These are phyloP conservation scores for Fraxinus ornus DNA, from an alignment of 305 asterid species.

Conservation along the genomic window DNA sequence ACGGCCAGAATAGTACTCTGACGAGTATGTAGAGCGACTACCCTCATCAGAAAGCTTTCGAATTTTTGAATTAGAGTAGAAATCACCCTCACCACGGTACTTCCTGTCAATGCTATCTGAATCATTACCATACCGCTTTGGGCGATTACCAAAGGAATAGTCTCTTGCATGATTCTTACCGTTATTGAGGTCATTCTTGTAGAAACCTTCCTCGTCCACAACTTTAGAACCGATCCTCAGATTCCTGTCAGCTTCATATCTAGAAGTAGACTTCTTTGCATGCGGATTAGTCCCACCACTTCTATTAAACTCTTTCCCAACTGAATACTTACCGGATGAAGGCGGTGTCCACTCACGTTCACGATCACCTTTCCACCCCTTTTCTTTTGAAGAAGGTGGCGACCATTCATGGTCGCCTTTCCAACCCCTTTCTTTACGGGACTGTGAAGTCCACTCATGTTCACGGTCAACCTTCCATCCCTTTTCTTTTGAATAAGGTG, in stretches of 20 bases:
- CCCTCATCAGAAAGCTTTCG: conserved; percentile 80
- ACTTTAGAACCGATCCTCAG: conserved; percentile 60
- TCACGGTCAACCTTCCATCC: conserved; percentile 67
- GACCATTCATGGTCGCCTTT: conserved; percentile 58
- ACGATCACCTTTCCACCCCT: conserved; percentile 54
- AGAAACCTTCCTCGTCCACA: conserved; percentile 64
- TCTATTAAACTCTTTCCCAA: conserved; percentile 65
- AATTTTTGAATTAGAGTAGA: conserved; percentile 63
- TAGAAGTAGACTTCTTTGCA: conserved; percentile 53
- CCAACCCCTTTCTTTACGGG: conserved; percentile 45
- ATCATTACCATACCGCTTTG: conserved; percentile 71
- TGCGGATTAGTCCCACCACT: conserved; percentile 54
- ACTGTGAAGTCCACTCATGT: conserved; percentile 49
- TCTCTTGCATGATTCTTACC: conserved; percentile 74
- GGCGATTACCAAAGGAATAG: conserved; percentile 49
- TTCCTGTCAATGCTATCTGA: conserved; percentile 62
- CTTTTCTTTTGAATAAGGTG: conserved; percentile 61
- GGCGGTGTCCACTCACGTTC: conserved; percentile 61
- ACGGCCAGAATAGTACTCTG: conserved; percentile 64
- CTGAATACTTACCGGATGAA: conserved; percentile 63
- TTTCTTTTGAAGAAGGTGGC: conserved; percentile 51
- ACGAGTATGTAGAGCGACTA: conserved; percentile 45
- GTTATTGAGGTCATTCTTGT: conserved; percentile 61
- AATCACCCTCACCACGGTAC: conserved; percentile 58
- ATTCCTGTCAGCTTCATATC: conserved; percentile 65